Conservation (phyloP, 2,329 filamentous ascomycete species). For the Fusarium continuum region DNA sequence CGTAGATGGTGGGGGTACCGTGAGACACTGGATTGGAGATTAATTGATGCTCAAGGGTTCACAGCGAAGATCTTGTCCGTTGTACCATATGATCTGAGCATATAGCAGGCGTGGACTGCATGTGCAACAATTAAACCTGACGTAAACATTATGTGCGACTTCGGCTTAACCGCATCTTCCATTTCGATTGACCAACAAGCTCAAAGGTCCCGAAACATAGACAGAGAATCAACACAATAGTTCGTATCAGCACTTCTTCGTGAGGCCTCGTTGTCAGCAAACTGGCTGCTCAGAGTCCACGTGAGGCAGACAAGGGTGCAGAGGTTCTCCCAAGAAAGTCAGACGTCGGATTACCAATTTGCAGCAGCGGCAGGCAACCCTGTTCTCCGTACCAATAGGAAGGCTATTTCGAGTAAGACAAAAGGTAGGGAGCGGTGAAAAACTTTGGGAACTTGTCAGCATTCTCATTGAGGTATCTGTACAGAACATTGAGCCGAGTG, state of each 20-base stretch:
- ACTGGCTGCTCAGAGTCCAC: constrained; percentile 28
- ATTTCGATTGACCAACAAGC: neutral
- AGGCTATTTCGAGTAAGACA: constrained; percentile 4
- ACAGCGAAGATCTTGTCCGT: neutral
- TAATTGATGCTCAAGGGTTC: neutral
- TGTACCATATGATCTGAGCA: neutral
- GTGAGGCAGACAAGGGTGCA: constrained; percentile 32
- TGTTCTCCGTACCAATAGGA: constrained; percentile 26
- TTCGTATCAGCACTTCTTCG: constrained; percentile 1
- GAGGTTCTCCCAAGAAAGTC: constrained; percentile 19
- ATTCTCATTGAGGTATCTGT: constrained; percentile 19
- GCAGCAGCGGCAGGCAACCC: constrained; percentile 29
- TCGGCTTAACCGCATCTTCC: neutral
- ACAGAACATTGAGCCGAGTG: constrained; percentile 17
- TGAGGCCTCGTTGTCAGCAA: constrained; percentile 39
- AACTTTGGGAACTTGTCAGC: constrained; percentile 29
- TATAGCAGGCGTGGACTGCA: neutral
- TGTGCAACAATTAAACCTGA: neutral
- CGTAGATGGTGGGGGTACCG: constrained; percentile 23
- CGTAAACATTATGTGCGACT: neutral
- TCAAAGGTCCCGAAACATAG: neutral
- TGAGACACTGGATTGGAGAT: constrained; percentile 16
- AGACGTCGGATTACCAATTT: constrained; percentile 8
- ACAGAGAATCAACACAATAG: neutral
- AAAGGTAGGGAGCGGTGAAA: constrained; percentile 28